Conservation (phyloP, 2,329 filamentous ascomycete genomes). For the Sclerotinia subarctica region DNA sequence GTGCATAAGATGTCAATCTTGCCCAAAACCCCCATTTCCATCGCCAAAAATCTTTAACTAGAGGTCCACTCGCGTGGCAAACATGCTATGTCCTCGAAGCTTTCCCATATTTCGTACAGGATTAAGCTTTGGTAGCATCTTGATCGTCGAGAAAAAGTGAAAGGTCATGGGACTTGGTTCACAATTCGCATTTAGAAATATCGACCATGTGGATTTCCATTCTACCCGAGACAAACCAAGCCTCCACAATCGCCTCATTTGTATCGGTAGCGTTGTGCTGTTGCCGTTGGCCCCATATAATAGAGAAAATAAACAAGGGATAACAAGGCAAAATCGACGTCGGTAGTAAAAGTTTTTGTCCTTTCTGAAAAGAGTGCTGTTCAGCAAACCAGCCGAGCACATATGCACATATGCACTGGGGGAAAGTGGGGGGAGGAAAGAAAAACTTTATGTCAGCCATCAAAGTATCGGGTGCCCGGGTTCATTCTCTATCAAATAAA, state of each 20-base stretch:
- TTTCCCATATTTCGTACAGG: not conserved
- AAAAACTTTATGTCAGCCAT: slow-evolving; percentile 2
- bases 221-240: slow-evolving; percentile 8
- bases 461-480: not conserved
- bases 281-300: slow-evolving; percentile 1
- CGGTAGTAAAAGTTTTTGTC: not conserved
- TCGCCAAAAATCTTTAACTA: not conserved
- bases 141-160: not conserved
- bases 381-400: slow-evolving; percentile 8
- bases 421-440: slow-evolving; percentile 2
- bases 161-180: slow-evolving; percentile 2
- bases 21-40: slow-evolving; percentile 3
- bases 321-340: slow-evolving; percentile 19
- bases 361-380: slow-evolving; percentile 4
- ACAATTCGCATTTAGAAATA: not conserved
- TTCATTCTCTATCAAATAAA: too few species aligned
- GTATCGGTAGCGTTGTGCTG: slow-evolving; percentile 4
- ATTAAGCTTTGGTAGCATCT: not conserved
- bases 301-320: not conserved
- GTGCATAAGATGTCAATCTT: slow-evolving; percentile 14
- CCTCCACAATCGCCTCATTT: slow-evolving; percentile 6
- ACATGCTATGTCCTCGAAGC: slow-evolving; percentile 3
- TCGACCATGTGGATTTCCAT: slow-evolving; percentile 4
- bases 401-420: not conserved
- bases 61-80: slow-evolving; percentile 13